Percentiles rank a stretch among this genome's conserved stretches.
phyloP scores from a whole-genome alignment of 768 basidiomycete genomes.

The Russula olivacea region DNA sequence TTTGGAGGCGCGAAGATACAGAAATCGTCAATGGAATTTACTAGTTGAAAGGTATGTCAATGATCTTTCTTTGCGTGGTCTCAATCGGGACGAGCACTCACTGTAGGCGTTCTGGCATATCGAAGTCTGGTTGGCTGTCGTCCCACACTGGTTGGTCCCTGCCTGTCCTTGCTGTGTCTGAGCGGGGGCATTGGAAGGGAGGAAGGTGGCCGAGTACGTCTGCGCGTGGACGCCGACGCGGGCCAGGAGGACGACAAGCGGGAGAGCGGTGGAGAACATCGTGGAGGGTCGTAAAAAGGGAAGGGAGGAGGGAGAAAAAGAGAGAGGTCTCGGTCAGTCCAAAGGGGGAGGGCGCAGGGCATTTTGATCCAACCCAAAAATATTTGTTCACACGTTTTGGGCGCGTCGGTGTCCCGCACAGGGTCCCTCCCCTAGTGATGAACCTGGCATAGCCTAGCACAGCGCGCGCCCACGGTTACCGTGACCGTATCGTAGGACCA shows the following conservation, averaged over 20 bases:
- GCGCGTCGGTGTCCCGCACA: background rate
- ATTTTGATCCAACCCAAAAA: background rate
- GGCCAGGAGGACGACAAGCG: constrained; percentile 18
- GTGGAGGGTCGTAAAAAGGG: background rate
- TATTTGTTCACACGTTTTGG: background rate
- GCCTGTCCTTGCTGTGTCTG: constrained; percentile 52
- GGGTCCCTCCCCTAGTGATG: background rate
- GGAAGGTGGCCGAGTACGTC: constrained; percentile 43
- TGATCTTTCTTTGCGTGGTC: background rate
- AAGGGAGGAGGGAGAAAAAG: background rate
- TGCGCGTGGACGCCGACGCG: constrained; percentile 28
- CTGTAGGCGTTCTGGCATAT: constrained; percentile 63
- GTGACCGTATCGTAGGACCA: background rate
- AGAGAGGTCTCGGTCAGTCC: too few species aligned
- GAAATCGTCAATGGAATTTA: constrained; percentile 56
- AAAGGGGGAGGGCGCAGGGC: background rate
- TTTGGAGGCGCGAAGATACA: constrained; percentile 49
- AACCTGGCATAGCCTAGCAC: background rate
- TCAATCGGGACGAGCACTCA: constrained; percentile 29
- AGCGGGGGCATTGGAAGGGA: constrained; percentile 44
- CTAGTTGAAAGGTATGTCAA: constrained; percentile 30
- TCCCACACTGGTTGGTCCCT: constrained; percentile 63
- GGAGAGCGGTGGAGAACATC: constrained; percentile 17
- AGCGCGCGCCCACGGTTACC: background rate
- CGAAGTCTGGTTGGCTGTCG: constrained; percentile 47